Conservation (phyloP, 495 filamentous ascomycete species). For the Podospora pseudopauciseta region DNA sequence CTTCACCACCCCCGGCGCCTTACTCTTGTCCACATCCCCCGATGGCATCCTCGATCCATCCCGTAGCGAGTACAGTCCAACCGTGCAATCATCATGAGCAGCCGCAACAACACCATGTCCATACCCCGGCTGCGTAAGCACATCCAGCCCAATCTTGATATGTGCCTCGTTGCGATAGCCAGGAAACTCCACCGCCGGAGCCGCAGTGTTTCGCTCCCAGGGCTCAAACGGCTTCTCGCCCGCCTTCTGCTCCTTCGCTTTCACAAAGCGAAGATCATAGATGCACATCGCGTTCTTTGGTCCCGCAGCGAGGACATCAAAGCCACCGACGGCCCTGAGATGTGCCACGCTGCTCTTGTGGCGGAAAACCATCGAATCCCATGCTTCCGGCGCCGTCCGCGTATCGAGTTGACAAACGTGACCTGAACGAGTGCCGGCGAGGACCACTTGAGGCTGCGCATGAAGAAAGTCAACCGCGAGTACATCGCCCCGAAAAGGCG, state of each 20-base stretch:
- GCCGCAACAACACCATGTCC: conserved; percentile 37
- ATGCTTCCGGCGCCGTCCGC: conserved; percentile 22
- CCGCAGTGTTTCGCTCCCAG: not conserved
- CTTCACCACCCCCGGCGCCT: conserved; percentile 15
- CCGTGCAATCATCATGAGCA: conserved; percentile 39
- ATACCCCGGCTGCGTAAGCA: conserved; percentile 22
- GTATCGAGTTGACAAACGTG: conserved; percentile 33
- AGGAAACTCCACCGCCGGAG: conserved; percentile 36
- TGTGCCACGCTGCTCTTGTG: conserved; percentile 34
- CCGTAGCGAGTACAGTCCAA: conserved; percentile 40
- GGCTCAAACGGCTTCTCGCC: not conserved
- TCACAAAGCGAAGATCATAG: conserved; percentile 38
- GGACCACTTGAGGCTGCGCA: conserved; percentile 27
- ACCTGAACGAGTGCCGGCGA: conserved; percentile 39
- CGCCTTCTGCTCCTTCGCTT: not conserved
- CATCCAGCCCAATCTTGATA: conserved; percentile 37
- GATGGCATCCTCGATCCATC: conserved; percentile 31
- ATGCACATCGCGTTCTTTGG: conserved; percentile 34
- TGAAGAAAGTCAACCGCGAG: conserved; percentile 33
- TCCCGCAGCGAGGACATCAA: conserved; percentile 41
- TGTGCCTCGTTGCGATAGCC: conserved; percentile 37
- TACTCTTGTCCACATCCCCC: conserved; percentile 12
- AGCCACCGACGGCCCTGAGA: conserved; percentile 26
- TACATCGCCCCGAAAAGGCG: conserved; percentile 16
- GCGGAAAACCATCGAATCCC: conserved; percentile 21